Percentiles rank a stretch among this genome's conserved stretches.
These are phyloP conservation scores for Penicillium expansum DNA, from an alignment of 2,329 filamentous ascomycete genomes.

Conservation along the genomic window DNA sequence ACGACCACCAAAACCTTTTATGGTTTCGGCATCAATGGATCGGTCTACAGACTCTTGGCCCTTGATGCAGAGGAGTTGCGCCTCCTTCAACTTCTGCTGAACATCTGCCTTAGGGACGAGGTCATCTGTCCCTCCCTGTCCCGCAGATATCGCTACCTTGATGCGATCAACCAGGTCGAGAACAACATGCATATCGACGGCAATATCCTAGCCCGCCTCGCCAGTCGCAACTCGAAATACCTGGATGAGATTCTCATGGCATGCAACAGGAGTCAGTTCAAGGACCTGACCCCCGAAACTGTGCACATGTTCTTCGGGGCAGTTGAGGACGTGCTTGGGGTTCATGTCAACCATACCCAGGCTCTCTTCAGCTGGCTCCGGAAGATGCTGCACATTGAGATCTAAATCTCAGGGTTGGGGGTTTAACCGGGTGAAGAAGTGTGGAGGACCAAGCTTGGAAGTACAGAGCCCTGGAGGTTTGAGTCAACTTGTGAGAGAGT, in stretches of 20 bases:
- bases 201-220: slow-evolving; percentile 59
- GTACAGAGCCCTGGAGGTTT: neutral
- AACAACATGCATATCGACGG: slow-evolving; percentile 64
- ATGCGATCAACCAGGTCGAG: slow-evolving; percentile 41
- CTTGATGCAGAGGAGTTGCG: slow-evolving; percentile 62
- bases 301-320: slow-evolving; percentile 47
- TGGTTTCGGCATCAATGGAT: slow-evolving; percentile 67
- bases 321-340: slow-evolving; percentile 50
- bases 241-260: slow-evolving; percentile 33
- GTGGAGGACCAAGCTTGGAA: neutral
- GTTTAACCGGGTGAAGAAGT: neutral
- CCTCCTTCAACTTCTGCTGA: slow-evolving; percentile 71
- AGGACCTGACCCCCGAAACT: slow-evolving; percentile 5
- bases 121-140: slow-evolving; percentile 52
- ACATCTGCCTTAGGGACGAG: slow-evolving; percentile 55
- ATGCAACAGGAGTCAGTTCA: neutral
- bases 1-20: slow-evolving; percentile 51
- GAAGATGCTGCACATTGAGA: slow-evolving; percentile 28
- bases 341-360: slow-evolving; percentile 24
- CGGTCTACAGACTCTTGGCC: slow-evolving; percentile 66
- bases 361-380: slow-evolving; percentile 38
- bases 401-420: slow-evolving; percentile 8
- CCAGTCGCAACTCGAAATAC: slow-evolving; percentile 43
- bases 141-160: slow-evolving; percentile 27
- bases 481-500: neutral